phyloP scores from a whole-genome alignment of 225 moss, liverwort and hornwort genomes.

The Ulota crispa region DNA sequence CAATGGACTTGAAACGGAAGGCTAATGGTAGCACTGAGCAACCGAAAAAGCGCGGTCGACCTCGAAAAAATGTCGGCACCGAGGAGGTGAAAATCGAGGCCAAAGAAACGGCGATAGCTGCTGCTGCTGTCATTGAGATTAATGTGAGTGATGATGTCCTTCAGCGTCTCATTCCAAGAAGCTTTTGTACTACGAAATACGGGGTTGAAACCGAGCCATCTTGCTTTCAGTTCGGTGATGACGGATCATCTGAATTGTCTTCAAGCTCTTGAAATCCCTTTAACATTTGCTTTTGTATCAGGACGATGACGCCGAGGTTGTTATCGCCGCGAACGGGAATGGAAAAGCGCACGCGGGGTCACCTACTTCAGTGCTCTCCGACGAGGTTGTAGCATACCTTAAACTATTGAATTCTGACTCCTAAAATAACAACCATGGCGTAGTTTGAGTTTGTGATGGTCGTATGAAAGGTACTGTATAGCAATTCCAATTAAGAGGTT shows the following conservation, averaged over 20 bases:
- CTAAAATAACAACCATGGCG: no score
- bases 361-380: constrained; percentile 45
- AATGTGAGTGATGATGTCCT: constrained; percentile 7
- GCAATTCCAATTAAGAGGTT: not conserved
- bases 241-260: not conserved
- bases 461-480: not conserved
- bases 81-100: constrained; percentile 17
- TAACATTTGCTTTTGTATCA: not conserved
- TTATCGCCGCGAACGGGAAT: constrained; percentile 13
- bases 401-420: not conserved
- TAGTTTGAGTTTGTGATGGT: not conserved
- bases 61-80: constrained; percentile 2
- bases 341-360: constrained; percentile 37
- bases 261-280: not conserved
- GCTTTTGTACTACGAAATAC: not conserved
- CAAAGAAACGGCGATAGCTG: constrained; percentile 17
- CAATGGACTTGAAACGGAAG: constrained; percentile 44
- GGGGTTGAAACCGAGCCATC: not conserved
- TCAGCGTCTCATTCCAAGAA: not conserved
- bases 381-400: constrained; percentile 28
- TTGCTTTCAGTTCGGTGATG: not conserved
- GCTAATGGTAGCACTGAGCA: constrained; percentile 13
- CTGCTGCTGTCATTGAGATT: constrained; percentile 23
- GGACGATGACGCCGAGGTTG: constrained; percentile 14
- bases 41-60: constrained; percentile 35